phyloP scores from a whole-genome alignment of 2,329 filamentous ascomycete genomes.

The Fusarium virguliforme region DNA sequence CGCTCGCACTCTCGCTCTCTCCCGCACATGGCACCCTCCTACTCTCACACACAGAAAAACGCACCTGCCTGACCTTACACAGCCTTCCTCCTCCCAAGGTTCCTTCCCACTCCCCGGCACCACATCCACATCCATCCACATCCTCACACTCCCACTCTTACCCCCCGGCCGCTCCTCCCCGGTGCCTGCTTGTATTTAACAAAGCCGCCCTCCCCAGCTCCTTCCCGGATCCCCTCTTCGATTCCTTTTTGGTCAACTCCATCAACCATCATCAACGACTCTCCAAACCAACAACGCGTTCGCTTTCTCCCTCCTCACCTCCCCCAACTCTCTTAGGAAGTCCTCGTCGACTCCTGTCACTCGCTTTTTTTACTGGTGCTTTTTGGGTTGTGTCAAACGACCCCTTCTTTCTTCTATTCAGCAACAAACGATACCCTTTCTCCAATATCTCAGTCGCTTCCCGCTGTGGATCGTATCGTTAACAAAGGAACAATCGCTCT shows the following conservation, averaged over 20 bases:
- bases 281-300: slow-evolving; percentile 59
- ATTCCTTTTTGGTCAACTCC: slow-evolving; percentile 50
- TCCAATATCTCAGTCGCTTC: slow-evolving; percentile 52
- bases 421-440: slow-evolving; percentile 53
- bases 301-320: slow-evolving; percentile 64
- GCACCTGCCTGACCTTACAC: slow-evolving; percentile 43
- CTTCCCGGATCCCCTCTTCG: slow-evolving; percentile 48
- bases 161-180: slow-evolving; percentile 44
- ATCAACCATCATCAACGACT: slow-evolving; percentile 48
- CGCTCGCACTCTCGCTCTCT: slow-evolving; percentile 11
- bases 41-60: slow-evolving; percentile 33
- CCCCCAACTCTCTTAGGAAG: slow-evolving; percentile 69
- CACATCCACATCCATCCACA: slow-evolving; percentile 20
- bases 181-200: slow-evolving; percentile 54
- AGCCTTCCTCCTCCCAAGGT: slow-evolving; percentile 44
- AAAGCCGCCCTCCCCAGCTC: slow-evolving; percentile 50
- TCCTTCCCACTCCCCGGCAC: slow-evolving; percentile 42
- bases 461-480: slow-evolving; percentile 37
- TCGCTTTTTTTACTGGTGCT: slow-evolving; percentile 77
- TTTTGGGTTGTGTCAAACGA: slow-evolving; percentile 55
- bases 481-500: slow-evolving; percentile 40
- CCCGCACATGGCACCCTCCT: slow-evolving; percentile 30
- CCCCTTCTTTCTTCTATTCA: slow-evolving; percentile 29
- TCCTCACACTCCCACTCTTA: slow-evolving; percentile 42
- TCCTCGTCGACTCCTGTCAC: slow-evolving; percentile 83